Evolutionary conservation across 306 rosid species (phyloP), one percentile per base, ranked within the genome.

Genomic region (Abrus precatorius): DNA sequence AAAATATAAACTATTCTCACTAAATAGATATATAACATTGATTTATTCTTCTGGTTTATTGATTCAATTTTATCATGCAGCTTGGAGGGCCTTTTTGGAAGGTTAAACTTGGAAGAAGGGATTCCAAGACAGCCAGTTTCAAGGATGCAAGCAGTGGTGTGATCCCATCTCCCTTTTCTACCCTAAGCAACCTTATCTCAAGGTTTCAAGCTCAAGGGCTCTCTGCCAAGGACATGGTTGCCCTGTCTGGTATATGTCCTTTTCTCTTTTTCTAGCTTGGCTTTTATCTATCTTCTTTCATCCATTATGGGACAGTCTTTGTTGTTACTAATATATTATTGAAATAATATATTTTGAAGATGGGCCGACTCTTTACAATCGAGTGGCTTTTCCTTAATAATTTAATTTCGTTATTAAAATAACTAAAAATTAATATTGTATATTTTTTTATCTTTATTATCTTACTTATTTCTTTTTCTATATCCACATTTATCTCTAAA

Each of bases 41-140:
- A 20, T 20, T 20, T 20, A 20, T 20, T 20, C 20, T 20, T 20
- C 20, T 20, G 20, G 40, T 5, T 68, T 3, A 20, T 45, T 75
- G 1, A 38, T 66, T 45, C 41, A 73, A 40, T 65, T 27, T 11
- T 1, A 55, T 36, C 1, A 0, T 66, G 65, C 62, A 94, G 98
- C 94, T 95, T 12, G 97, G 97, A 79, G 98, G 98, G 44, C 95
- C 98, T n/a, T 45, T 40, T 70, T 95, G 95, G 95, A 49, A 81
- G 1, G 95, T 92, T 33, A 95, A 87, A 80, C 82, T 95, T 33
- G 98, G 98, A 87, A 95, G 98, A 87, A 92, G 97, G 72, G 98
- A 94, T 85, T 88, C 98, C 1, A 85, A 79, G 67, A 90, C 95
- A 57, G 85, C 95, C 0, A 90, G 88, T 86, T 28, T 86, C 0